Conservation (phyloP, 371 early-diverging fungal species). For the Polyrhizophydium stewartii region DNA sequence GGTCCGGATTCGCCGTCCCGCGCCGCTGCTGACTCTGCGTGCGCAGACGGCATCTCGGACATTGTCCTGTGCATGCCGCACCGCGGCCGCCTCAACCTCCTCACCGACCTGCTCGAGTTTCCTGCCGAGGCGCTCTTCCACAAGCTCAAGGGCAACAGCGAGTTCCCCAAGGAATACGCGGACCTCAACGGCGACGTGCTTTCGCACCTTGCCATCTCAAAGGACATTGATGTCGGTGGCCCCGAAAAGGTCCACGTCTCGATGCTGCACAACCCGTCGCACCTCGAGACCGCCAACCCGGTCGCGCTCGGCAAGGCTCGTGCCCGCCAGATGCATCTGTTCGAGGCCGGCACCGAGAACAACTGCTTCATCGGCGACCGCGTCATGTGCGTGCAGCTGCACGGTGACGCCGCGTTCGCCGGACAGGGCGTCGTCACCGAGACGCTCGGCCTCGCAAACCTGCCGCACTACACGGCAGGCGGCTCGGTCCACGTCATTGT, state of each 20-base stretch:
- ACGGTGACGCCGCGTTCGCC: slow-evolving; percentile 81
- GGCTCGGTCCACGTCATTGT: slow-evolving; percentile 94
- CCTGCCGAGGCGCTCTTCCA: slow-evolving; percentile 79
- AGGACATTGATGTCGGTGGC: slow-evolving; percentile 64
- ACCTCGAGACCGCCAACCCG: slow-evolving; percentile 92
- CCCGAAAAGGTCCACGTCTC: slow-evolving; percentile 66
- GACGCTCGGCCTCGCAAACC: slow-evolving; percentile 85
- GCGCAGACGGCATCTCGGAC: slow-evolving; percentile 63
- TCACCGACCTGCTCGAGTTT: slow-evolving; percentile 78
- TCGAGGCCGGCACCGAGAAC: slow-evolving; percentile 54
- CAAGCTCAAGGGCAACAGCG: slow-evolving; percentile 88
- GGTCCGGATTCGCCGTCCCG: not conserved
- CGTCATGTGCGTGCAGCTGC: slow-evolving; percentile 87
- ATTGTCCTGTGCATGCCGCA: slow-evolving; percentile 94
- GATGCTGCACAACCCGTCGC: slow-evolving; percentile 91
- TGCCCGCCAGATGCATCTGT: slow-evolving; percentile 84
- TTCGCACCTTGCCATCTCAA: slow-evolving; percentile 76
- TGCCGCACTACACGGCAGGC: slow-evolving; percentile 89
- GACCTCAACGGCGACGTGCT: slow-evolving; percentile 85
- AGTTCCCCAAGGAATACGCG: slow-evolving; percentile 71
- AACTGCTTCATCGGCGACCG: slow-evolving; percentile 81
- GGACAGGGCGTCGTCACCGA: slow-evolving; percentile 90
- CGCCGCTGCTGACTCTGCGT: not conserved
- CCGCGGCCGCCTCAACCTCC: slow-evolving; percentile 90
- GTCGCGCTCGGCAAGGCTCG: slow-evolving; percentile 92